Base-by-base conservation (phyloP, 306 rosid species). In the Quercus robur region DNA sequence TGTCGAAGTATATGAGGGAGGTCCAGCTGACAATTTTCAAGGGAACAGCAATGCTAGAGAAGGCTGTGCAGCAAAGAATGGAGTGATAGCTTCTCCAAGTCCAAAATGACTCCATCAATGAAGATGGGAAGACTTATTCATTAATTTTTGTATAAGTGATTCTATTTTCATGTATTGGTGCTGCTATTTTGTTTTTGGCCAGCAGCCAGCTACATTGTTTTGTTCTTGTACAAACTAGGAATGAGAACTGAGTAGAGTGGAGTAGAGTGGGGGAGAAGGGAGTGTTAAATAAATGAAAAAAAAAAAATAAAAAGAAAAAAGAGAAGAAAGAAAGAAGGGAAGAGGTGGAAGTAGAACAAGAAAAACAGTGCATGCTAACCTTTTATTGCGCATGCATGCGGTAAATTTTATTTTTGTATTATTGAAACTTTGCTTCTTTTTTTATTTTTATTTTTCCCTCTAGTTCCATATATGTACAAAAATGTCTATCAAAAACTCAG, bases 21-120 rank as follows among this genome's bases (percentile, higher is more conserved):
- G 97, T 96, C 67, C 99, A 93, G 93, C 90, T 96, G 63, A 96
- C 99, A 46, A 89, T 96, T 71, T 96, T 96, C 86, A 90, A 88
- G 62, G 92, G 92, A 82, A 96, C 99, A 41, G 93, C 99, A 30
- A 86, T 96, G 97, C 91, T 96, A 66, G 99, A 96, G 86, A 96
- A 96, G 93, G 80, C 78, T 55, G 92, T 96, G 85, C 87, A 77
- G 84, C 77, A 7, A 67, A 69, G 46, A 44, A 70, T 73, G 63
- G 89, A 83, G 64, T 84, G 81, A 86, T 72, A 75, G 63, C 72
- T 70, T 44, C n/a, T 79, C 71, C 44, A 77, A 9, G 51, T 68
- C 51, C 17, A 35, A 68, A 6, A 25, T 5, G 26, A 68, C 11
- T 68, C 17, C 9, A 8, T 68, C 14, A n/a, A 23, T 35, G 15